Evolutionary conservation across 306 rosid genomes (phyloP).

Genomic region (Quercus glauca): DNA sequence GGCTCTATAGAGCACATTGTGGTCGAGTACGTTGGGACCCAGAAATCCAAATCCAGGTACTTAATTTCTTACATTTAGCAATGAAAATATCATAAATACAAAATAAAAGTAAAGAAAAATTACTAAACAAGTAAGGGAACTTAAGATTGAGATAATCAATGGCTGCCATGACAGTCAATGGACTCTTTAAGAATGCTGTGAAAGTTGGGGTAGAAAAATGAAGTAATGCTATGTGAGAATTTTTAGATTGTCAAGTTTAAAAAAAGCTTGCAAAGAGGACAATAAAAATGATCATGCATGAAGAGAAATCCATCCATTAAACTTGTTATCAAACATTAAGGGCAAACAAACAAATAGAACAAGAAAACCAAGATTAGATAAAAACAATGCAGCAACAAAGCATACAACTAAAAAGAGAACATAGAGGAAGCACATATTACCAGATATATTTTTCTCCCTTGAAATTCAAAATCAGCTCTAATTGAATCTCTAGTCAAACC

Average conservation of each 20-base stretch:
- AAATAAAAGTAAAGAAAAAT: background rate
- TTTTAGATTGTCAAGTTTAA: background rate
- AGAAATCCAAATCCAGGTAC: background rate
- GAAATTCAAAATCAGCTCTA: conserved; percentile 84
- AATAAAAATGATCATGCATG: background rate
- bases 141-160: background rate
- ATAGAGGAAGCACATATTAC: conserved; percentile 22
- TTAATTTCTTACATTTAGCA: background rate
- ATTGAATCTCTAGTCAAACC: conserved; percentile 94
- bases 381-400: background rate
- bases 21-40: background rate
- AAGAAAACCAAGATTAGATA: background rate
- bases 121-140: background rate
- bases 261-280: background rate
- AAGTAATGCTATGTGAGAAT: background rate
- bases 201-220: background rate
- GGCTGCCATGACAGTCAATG: background rate
- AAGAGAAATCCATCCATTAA: background rate
- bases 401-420: conserved; percentile 5
- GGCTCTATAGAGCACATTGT: background rate
- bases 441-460: conserved; percentile 83
- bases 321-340: background rate
- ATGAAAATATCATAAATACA: background rate
- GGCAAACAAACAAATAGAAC: background rate
- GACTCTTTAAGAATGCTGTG: background rate